Evolutionary conservation across 2,329 filamentous ascomycete species (phyloP).

Genomic region (Byssoonygena ceratinophila): DNA sequence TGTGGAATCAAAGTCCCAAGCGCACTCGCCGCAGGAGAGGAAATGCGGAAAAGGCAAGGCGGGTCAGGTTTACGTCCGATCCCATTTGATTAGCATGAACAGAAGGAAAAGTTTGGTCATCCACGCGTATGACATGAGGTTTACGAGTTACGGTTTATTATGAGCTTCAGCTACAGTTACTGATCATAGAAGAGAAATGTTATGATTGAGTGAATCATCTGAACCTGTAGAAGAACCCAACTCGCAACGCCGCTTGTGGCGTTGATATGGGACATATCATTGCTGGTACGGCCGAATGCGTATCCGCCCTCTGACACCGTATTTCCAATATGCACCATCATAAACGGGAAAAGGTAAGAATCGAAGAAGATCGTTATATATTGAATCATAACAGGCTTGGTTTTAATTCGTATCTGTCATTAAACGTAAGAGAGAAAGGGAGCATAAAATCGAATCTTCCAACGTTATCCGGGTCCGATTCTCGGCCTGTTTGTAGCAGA

Average conservation of each 20-base stretch:
- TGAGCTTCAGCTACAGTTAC: background rate
- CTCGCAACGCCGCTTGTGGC: too few relatives aligned
- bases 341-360: background rate
- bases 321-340: background rate
- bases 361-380: background rate
- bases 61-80: slow-evolving; percentile 53
- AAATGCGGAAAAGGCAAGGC: slow-evolving; percentile 64
- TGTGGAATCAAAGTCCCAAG: slow-evolving; percentile 97
- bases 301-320: background rate
- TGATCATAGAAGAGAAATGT: background rate
- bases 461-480: slow-evolving; percentile 24
- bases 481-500: slow-evolving; percentile 27
- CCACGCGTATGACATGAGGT: background rate
- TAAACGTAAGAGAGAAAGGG: background rate
- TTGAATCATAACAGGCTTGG: background rate
- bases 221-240: background rate
- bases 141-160: background rate
- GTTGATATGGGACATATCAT: background rate
- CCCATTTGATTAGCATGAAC: slow-evolving; percentile 34
- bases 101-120: background rate
- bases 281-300: background rate
- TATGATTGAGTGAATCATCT: too few relatives aligned
- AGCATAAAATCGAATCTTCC: background rate
- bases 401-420: background rate
- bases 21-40: slow-evolving; percentile 78